Evolutionary conservation across 2,329 filamentous ascomycete genomes (phyloP).

Genomic region (Fusarium metavorans): DNA sequence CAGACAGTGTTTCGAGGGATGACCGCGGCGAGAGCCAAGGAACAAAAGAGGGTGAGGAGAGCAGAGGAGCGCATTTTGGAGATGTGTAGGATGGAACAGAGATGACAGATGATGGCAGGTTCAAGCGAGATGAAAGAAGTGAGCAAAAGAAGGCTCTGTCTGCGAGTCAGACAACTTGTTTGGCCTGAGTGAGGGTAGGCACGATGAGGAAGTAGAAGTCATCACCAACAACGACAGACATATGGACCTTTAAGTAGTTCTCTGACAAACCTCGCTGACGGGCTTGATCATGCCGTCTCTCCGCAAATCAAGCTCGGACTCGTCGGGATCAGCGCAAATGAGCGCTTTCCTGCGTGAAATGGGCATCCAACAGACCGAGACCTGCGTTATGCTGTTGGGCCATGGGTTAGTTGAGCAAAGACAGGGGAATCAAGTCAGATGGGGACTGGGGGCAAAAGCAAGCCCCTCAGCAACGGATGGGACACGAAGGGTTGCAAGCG

Average conservation of each 20-base stretch:
- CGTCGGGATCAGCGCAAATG: conserved; percentile 34
- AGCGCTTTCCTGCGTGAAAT: conserved; percentile 10
- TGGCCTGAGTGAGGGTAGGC: not conserved
- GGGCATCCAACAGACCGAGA: conserved; percentile 33
- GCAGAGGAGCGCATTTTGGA: conserved; percentile 37
- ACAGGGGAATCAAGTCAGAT: conserved; percentile 26
- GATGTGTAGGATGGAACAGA: not conserved
- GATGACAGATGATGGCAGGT: not conserved
- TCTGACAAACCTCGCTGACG: not conserved
- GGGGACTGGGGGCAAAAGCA: conserved; percentile 1
- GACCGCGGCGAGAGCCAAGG: conserved; percentile 38
- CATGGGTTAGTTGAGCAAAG: conserved; percentile 17
- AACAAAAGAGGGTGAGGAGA: conserved; percentile 35
- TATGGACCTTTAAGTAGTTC: conserved; percentile 20
- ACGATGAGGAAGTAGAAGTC: not conserved
- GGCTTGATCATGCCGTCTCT: not conserved
- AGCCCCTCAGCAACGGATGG: conserved; percentile 7
- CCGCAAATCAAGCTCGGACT: conserved; percentile 4
- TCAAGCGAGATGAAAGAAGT: not conserved
- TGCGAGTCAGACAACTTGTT: not conserved
- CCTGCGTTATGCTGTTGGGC: conserved; percentile 35
- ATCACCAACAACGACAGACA: conserved; percentile 5
- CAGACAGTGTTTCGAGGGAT: conserved; percentile 38
- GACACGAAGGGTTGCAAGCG: conserved; percentile 8
- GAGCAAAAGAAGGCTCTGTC: not conserved